phyloP scores from a whole-genome alignment of 257 asterid species.

The Plectranthus barbatus region DNA sequence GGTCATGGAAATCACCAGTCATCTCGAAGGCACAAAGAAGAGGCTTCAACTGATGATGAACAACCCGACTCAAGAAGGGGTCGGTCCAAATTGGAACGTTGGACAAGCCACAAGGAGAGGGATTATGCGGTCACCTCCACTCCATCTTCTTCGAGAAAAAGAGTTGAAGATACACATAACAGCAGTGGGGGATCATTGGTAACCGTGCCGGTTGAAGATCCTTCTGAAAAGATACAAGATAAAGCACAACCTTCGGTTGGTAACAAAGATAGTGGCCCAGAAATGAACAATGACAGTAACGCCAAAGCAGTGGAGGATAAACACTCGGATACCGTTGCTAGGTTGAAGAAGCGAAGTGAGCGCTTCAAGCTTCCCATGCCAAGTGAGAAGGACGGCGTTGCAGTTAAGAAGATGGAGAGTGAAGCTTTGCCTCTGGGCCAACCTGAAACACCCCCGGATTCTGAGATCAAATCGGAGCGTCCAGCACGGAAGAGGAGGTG shows the following conservation, averaged over 20 bases:
- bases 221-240: slow-evolving; percentile 35
- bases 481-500: slow-evolving; percentile 95
- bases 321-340: slow-evolving; percentile 90
- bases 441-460: slow-evolving; percentile 42
- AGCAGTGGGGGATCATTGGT: slow-evolving; percentile 23
- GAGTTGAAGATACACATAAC: slow-evolving; percentile 26
- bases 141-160: slow-evolving; percentile 37
- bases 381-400: slow-evolving; percentile 50
- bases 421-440: slow-evolving; percentile 43
- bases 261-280: slow-evolving; percentile 34
- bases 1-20: slow-evolving; percentile 32
- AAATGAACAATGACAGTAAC: slow-evolving; percentile 27
- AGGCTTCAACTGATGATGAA: slow-evolving; percentile 60
- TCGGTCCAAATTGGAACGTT: slow-evolving; percentile 81
- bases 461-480: slow-evolving; percentile 81
- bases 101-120: no score
- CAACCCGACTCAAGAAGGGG: slow-evolving; percentile 51
- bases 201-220: slow-evolving; percentile 25
- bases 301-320: slow-evolving; percentile 42
- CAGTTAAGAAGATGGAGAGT: slow-evolving; percentile 25
- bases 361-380: slow-evolving; percentile 96
- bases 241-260: slow-evolving; percentile 32
- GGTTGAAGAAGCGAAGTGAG: slow-evolving; percentile 87
- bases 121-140: no score
- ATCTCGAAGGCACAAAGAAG: slow-evolving; percentile 42